phyloP scores from a whole-genome alignment of 805 yeast species.

The Wickerhamiella shivajii region DNA sequence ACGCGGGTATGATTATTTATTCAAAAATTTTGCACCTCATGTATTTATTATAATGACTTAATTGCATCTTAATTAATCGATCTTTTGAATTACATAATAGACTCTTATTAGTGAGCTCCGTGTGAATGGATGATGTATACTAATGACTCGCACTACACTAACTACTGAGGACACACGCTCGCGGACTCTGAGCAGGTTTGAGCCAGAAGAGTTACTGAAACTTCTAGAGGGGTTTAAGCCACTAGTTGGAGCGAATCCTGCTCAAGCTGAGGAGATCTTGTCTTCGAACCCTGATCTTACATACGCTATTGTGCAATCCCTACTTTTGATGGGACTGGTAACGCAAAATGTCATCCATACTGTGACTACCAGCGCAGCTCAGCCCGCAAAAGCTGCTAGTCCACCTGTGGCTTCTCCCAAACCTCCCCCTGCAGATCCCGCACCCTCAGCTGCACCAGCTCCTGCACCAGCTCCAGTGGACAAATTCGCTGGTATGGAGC shows the following conservation, averaged over 20 bases:
- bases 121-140: too few species aligned
- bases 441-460: conserved; percentile 6
- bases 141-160: too few species aligned
- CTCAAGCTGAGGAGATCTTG: conserved; percentile 44
- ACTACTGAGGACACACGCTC: conserved; percentile 29
- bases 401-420: conserved; percentile 8
- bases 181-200: conserved; percentile 34
- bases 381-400: conserved; percentile 3
- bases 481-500: conserved; percentile 18
- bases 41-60: too few species aligned
- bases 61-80: too few species aligned
- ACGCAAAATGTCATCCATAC: conserved; percentile 19
- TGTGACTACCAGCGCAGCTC: conserved; percentile 5
- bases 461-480: conserved; percentile 5
- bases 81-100: too few species aligned
- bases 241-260: conserved; percentile 44
- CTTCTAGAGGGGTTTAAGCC: conserved; percentile 40
- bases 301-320: conserved; percentile 61
- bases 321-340: conserved; percentile 30
- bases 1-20: neutral
- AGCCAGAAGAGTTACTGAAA: conserved; percentile 34
- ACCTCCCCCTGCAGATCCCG: conserved; percentile 7
- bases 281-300: conserved; percentile 59
- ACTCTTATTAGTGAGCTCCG: too few species aligned
- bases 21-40: neutral